Conservation (phyloP, 345 rosid genomes). For the Euphorbia lathyris region DNA sequence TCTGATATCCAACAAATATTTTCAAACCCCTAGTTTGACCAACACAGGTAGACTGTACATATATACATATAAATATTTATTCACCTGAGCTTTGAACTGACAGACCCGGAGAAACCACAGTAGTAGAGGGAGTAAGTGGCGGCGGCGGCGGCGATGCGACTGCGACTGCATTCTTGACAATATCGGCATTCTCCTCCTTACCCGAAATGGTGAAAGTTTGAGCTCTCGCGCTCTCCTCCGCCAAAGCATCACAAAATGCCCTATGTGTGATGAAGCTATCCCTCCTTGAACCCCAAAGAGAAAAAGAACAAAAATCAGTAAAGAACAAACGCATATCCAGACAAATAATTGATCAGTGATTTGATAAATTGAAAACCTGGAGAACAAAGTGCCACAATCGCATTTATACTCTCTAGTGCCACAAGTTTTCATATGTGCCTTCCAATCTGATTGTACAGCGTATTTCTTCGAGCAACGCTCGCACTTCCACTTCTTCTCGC, state of each 20-base stretch:
- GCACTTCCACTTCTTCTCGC: constrained; percentile 83
- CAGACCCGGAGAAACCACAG: constrained; percentile 56
- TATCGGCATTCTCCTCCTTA: constrained; percentile 12
- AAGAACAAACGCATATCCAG: background rate
- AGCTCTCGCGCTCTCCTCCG: constrained; percentile 57
- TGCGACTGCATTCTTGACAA: constrained; percentile 17
- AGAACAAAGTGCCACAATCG: constrained; percentile 73
- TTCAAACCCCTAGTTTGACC: constrained; percentile 12
- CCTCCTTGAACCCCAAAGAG: constrained; percentile 36
- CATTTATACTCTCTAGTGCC: constrained; percentile 74
- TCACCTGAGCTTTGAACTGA: constrained; percentile 72
- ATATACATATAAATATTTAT: background rate
- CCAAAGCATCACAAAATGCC: constrained; percentile 79
- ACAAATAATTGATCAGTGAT: no score
- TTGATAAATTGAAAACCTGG: constrained; percentile 38
- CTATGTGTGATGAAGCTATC: constrained; percentile 74
- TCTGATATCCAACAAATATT: no score
- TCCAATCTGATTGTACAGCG: constrained; percentile 82
- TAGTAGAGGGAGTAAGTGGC: constrained; percentile 60
- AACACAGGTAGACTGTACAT: background rate
- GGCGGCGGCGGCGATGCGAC: constrained; percentile 55
- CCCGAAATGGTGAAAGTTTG: constrained; percentile 17
- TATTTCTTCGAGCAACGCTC: constrained; percentile 75
- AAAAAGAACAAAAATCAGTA: background rate
- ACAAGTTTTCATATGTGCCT: constrained; percentile 80